Evolutionary conservation across 1,284 basidiomycete species (phyloP).

Genomic region (Cutaneotrichosporon spelunceum): DNA sequence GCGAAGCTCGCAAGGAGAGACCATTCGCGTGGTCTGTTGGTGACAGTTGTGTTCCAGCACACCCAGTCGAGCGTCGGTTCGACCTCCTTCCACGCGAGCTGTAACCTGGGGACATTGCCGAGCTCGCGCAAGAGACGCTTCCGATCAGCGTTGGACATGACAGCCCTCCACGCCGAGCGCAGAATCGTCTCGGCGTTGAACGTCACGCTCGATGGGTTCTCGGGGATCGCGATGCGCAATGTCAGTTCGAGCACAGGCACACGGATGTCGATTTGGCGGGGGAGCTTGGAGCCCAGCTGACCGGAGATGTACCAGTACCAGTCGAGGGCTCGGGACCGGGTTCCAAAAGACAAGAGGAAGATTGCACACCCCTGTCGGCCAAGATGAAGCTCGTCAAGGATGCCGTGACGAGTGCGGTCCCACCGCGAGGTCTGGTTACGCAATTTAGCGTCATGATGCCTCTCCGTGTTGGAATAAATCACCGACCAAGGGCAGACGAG

Average conservation of each 20-base stretch:
- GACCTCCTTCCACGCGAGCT: constrained; percentile 43
- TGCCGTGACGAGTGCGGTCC: constrained; percentile 10
- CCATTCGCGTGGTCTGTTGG: constrained; percentile 40
- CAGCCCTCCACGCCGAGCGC: constrained; percentile 33
- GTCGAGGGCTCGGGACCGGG: constrained; percentile 45
- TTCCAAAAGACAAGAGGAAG: constrained; percentile 44
- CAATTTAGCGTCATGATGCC: background rate
- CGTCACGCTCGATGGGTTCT: constrained; percentile 27
- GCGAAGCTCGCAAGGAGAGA: constrained; percentile 43
- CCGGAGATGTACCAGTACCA: constrained; percentile 51
- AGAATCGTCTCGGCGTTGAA: constrained; percentile 32
- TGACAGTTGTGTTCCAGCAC: constrained; percentile 36
- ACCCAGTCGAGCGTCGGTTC: constrained; percentile 49
- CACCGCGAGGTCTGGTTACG: constrained; percentile 1
- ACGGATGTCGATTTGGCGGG: constrained; percentile 37
- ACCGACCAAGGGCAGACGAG: constrained; percentile 22
- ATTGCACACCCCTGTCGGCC: constrained; percentile 22
- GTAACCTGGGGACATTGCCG: constrained; percentile 26
- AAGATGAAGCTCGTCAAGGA: constrained; percentile 16
- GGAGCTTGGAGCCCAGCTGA: constrained; percentile 42
- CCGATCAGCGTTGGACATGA: constrained; percentile 31
- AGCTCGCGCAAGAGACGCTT: constrained; percentile 30
- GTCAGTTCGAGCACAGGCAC: constrained; percentile 38
- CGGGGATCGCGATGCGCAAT: constrained; percentile 37
- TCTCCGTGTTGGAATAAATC: constrained; percentile 16